A percentile compares a stretch with the other conserved stretches of the same genome.
Conservation (phyloP, 495 filamentous ascomycete genomes). For the Daldinia childiae region DNA sequence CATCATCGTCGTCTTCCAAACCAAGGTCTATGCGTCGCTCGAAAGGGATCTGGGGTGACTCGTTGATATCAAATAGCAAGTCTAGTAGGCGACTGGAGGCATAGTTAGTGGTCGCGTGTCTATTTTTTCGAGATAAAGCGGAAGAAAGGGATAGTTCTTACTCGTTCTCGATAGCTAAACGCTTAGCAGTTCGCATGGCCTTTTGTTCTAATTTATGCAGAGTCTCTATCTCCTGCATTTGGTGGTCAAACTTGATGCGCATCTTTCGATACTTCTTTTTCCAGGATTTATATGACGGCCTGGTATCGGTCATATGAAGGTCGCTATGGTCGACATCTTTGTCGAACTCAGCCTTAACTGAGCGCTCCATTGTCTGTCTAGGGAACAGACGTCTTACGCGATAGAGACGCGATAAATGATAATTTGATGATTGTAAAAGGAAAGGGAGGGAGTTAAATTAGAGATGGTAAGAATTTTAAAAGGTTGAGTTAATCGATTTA, state of each 20-base stretch:
- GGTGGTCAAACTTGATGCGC: constrained; percentile 82
- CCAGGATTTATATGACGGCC: constrained; percentile 55
- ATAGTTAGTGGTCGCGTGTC: constrained; percentile 13
- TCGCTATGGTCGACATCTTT: constrained; percentile 46
- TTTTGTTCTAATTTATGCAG: constrained; percentile 81
- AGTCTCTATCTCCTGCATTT: constrained; percentile 79
- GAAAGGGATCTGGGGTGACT: constrained; percentile 75
- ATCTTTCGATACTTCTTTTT: constrained; percentile 98
- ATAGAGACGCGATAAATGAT: neutral
- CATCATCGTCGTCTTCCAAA: constrained; percentile 69
- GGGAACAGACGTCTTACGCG: neutral
- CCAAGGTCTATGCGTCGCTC: constrained; percentile 70
- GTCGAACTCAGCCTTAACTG: constrained; percentile 40
- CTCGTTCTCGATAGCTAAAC: constrained; percentile 89
- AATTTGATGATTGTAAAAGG: neutral
- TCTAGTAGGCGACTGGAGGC: constrained; percentile 75
- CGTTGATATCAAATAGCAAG: constrained; percentile 86
- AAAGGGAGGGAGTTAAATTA: constrained; percentile 5
- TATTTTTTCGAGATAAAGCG: constrained; percentile 12
- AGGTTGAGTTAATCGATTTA: neutral
- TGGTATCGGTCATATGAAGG: constrained; percentile 48
- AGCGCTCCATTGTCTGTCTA: constrained; percentile 29
- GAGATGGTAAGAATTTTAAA: constrained; percentile 1
- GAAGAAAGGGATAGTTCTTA: constrained; percentile 42
- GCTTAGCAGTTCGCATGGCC: constrained; percentile 75